Conservation (phyloP, 495 filamentous ascomycete species). For the Neurospora sp. region DNA sequence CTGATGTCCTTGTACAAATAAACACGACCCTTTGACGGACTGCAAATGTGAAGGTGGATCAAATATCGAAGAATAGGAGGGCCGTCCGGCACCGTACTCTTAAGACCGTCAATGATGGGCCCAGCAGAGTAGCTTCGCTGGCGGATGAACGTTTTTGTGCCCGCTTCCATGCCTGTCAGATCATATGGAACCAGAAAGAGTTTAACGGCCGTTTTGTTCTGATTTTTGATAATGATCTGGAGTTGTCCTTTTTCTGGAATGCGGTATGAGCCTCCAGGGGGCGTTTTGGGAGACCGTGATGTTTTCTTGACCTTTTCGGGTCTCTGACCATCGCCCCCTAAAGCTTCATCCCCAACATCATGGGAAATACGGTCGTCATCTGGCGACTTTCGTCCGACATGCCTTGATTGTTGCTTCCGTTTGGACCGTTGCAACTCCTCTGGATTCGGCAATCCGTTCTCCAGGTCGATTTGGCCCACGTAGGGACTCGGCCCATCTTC, state of each 20-base stretch:
- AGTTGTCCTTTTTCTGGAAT: constrained; percentile 93
- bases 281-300: constrained; percentile 60
- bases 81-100: constrained; percentile 35
- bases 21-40: constrained; percentile 70
- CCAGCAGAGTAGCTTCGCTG: constrained; percentile 91
- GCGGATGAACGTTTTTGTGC: constrained; percentile 92
- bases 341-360: constrained; percentile 15
- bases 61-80: constrained; percentile 75
- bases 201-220: constrained; percentile 93
- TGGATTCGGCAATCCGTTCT: constrained; percentile 55
- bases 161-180: constrained; percentile 86
- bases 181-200: constrained; percentile 94
- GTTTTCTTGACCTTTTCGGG: constrained; percentile 45
- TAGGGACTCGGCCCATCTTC: constrained; percentile 92
- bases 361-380: constrained; percentile 21
- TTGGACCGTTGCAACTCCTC: constrained; percentile 35
- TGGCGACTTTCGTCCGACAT: constrained; percentile 15
- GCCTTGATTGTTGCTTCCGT: constrained; percentile 34
- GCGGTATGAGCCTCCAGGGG: constrained; percentile 80
- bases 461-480: constrained; percentile 86
- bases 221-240: constrained; percentile 95
- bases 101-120: constrained; percentile 54
- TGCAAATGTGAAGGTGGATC: constrained; percentile 89
- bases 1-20: constrained; percentile 87
- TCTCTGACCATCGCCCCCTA: constrained; percentile 28